phyloP scores from a whole-genome alignment of 148 eudicot genomes.

The Fallopia convolvulus region DNA sequence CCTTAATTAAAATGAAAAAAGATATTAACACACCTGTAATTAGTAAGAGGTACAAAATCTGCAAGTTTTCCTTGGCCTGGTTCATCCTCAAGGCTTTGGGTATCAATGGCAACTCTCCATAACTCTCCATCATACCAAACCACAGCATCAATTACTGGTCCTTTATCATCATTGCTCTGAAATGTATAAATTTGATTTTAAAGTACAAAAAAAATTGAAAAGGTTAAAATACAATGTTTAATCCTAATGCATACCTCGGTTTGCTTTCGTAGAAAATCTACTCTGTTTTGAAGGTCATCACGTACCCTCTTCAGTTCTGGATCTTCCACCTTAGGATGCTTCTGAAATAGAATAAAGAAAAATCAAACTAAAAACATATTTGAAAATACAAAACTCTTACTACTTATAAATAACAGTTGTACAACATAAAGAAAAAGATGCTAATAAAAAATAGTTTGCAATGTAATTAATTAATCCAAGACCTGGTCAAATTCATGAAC shows the following conservation, averaged over 20 bases:
- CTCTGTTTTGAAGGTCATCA: constrained; percentile 83
- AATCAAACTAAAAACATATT: background rate
- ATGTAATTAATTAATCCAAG: background rate
- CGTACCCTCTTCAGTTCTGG: constrained; percentile 56
- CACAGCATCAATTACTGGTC: constrained; percentile 96
- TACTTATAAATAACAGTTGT: background rate
- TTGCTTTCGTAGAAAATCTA: constrained; percentile 75
- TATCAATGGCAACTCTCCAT: constrained; percentile 97
- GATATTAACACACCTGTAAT: constrained; percentile 53
- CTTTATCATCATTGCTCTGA: constrained; percentile 91
- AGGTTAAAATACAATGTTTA: background rate
- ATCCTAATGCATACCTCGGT: constrained; percentile 47
- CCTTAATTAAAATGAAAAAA: background rate
- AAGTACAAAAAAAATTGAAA: constrained; percentile 3
- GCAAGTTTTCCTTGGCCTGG: constrained; percentile 72
- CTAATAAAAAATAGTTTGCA: background rate
- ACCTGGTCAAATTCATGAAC: constrained; percentile 86
- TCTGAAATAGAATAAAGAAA: constrained; percentile 32
- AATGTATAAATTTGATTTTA: constrained; percentile 13
- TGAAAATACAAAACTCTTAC: background rate
- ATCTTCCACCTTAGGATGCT: constrained; percentile 56
- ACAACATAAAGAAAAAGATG: background rate
- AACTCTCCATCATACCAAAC: constrained; percentile 97
- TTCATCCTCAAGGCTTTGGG: constrained; percentile 86
- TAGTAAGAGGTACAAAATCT: constrained; percentile 78